phyloP scores from a whole-genome alignment of 2,329 filamentous ascomycete genomes.

The Monosporascus sp. region DNA sequence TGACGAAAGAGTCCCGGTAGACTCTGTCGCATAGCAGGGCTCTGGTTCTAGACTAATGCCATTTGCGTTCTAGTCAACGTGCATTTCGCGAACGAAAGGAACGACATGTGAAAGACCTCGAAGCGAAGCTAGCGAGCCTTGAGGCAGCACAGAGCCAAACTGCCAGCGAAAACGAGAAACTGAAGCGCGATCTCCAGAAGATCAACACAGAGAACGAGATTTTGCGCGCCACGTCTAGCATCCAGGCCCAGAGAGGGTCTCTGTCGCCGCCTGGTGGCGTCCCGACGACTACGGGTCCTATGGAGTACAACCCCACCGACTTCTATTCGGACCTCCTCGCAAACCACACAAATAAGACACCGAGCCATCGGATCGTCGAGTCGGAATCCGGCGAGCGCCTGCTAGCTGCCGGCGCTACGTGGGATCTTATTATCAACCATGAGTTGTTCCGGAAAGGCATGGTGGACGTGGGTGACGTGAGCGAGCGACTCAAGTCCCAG shows the following conservation, averaged over 20 bases:
- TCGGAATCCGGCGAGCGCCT: conserved; percentile 63
- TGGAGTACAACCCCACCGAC: conserved; percentile 67
- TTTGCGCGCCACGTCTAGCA: conserved; percentile 67
- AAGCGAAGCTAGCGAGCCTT: conserved; percentile 74
- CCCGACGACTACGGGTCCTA: conserved; percentile 57
- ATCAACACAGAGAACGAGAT: conserved; percentile 90
- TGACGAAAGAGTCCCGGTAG: neutral
- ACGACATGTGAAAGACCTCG: conserved; percentile 86
- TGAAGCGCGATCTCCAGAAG: conserved; percentile 79
- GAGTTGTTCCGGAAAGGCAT: conserved; percentile 69
- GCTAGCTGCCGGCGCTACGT: conserved; percentile 72
- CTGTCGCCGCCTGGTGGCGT: conserved; percentile 39
- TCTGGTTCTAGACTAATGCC: conserved; percentile 1
- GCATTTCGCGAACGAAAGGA: conserved; percentile 97
- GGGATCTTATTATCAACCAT: conserved; percentile 84
- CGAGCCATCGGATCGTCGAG: conserved; percentile 63
- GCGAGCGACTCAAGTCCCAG: conserved; percentile 67
- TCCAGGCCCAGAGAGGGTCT: conserved; percentile 29
- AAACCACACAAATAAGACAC: conserved; percentile 56
- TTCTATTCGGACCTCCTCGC: conserved; percentile 62
- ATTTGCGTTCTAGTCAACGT: conserved; percentile 61
- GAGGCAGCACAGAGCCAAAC: conserved; percentile 69
- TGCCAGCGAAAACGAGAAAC: conserved; percentile 76
- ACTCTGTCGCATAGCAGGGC: neutral
- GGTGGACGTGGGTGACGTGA: conserved; percentile 77